phyloP scores from a whole-genome alignment of 2,329 filamentous ascomycete species.

The Onygenales sp. region DNA sequence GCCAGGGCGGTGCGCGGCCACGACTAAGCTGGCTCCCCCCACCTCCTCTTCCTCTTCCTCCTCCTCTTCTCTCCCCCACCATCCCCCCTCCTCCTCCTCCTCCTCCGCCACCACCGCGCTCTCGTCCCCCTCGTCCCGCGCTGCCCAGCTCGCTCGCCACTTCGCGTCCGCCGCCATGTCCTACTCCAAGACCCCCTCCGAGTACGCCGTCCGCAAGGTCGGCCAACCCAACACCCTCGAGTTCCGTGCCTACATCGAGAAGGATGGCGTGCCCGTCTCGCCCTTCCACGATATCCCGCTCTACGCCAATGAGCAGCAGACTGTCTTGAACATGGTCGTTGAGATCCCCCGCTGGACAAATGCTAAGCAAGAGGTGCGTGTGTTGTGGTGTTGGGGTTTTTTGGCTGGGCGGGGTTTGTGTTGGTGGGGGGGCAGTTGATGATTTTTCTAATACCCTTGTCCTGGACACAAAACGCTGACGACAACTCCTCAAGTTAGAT shows the following conservation, averaged over 20 bases:
- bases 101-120: neutral
- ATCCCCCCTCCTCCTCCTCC: conserved; percentile 8
- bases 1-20: neutral
- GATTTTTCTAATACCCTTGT: neutral
- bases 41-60: conserved; percentile 22
- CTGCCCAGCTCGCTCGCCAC: conserved; percentile 39
- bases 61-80: conserved; percentile 12
- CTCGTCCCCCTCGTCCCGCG: conserved; percentile 18
- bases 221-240: conserved; percentile 86
- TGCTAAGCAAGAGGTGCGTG: conserved; percentile 89
- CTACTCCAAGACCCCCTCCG: conserved; percentile 47
- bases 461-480: neutral
- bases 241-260: conserved; percentile 95
- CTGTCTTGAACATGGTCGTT: conserved; percentile 96
- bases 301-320: conserved; percentile 93
- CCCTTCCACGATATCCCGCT: conserved; percentile 98
- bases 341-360: conserved; percentile 99
- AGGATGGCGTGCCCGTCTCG: conserved; percentile 87
- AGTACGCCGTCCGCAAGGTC: conserved; percentile 76
- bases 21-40: conserved; percentile 32
- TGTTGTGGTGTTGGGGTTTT: neutral
- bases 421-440: neutral
- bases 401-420: neutral
- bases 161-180: conserved; percentile 33
- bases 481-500: conserved; percentile 52